These are phyloP conservation scores for Heliamphora pulchella DNA, from an alignment of 179 eudicot species.

Conservation along the genomic window DNA sequence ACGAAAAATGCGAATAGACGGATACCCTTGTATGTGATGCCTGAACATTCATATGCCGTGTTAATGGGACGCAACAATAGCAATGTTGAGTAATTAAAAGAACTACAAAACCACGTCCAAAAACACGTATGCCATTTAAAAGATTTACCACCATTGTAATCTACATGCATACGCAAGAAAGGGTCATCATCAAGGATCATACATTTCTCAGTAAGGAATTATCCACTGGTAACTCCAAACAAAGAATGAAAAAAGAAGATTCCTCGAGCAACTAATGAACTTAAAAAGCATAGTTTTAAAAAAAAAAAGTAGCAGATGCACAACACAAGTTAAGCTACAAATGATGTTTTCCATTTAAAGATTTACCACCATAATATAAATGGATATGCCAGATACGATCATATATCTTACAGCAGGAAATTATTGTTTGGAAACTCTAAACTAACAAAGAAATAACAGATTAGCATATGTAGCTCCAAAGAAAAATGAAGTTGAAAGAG, in stretches of 20 bases:
- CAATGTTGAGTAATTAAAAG: neutral
- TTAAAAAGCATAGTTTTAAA: neutral
- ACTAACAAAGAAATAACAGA: conserved; percentile 8
- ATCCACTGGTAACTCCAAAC: neutral
- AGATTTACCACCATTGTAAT: neutral
- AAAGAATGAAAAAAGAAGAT: neutral
- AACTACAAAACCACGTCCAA: neutral
- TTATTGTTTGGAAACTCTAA: neutral
- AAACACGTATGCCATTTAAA: neutral
- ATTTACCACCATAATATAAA: neutral
- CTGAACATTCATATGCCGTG: conserved; percentile 35
- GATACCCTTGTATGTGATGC: conserved; percentile 95
- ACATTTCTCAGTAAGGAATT: neutral
- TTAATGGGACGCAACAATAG: conserved; percentile 6
- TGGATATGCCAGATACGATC: neutral
- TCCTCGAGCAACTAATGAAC: neutral
- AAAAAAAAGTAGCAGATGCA: neutral
- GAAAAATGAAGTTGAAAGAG: conserved; percentile 8
- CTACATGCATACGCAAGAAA: neutral
- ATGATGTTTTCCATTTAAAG: neutral
- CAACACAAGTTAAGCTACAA: neutral
- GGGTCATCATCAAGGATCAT: neutral
- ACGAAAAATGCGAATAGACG: conserved; percentile 90
- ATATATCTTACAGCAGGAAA: neutral
- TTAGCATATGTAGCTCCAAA: neutral